Percentiles rank a stretch among this genome's conserved stretches.
Conservation (phyloP, 192 early-diverging fungal genomes). For the Allomyces macrogynus region DNA sequence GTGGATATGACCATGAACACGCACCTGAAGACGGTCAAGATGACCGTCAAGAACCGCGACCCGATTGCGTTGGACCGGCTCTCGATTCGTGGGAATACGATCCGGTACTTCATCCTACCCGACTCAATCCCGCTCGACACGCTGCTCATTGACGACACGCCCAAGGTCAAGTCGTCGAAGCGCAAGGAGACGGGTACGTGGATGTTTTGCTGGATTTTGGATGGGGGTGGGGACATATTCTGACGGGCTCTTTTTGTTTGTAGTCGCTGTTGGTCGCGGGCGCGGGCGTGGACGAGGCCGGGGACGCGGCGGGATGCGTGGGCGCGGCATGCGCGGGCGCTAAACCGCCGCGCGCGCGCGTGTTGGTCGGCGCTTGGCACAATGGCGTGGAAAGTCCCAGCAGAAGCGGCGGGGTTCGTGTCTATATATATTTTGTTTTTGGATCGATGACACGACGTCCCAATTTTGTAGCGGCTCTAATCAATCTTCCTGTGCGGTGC, state of each 20-base stretch:
- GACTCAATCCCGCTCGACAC: slow-evolving; percentile 89
- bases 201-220: too few species aligned
- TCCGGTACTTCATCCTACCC: slow-evolving; percentile 88
- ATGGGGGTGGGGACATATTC: too few species aligned
- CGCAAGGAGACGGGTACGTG: too few species aligned
- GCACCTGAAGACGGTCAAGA: slow-evolving; percentile 93
- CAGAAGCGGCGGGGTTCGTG: too few species aligned
- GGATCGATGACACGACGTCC: too few species aligned
- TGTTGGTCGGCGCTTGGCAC: too few species aligned
- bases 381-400: background rate
- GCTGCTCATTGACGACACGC: slow-evolving; percentile 82
- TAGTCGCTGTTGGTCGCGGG: slow-evolving; percentile 20
- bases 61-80: slow-evolving; percentile 77
- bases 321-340: background rate
- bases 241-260: too few species aligned
- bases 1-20: slow-evolving; percentile 99
- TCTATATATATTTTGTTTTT: too few species aligned
- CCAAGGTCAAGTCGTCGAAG: slow-evolving; percentile 53
- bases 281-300: slow-evolving; percentile 47
- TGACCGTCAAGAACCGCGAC: slow-evolving; percentile 88
- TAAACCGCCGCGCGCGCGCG: background rate
- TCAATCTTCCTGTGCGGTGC: too few species aligned
- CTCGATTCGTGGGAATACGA: slow-evolving; percentile 84
- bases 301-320: slow-evolving; percentile 20
- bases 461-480: too few species aligned